These are phyloP conservation scores for Salvia rosmarinus DNA, from an alignment of 257 asterid species.

Conservation along the genomic window DNA sequence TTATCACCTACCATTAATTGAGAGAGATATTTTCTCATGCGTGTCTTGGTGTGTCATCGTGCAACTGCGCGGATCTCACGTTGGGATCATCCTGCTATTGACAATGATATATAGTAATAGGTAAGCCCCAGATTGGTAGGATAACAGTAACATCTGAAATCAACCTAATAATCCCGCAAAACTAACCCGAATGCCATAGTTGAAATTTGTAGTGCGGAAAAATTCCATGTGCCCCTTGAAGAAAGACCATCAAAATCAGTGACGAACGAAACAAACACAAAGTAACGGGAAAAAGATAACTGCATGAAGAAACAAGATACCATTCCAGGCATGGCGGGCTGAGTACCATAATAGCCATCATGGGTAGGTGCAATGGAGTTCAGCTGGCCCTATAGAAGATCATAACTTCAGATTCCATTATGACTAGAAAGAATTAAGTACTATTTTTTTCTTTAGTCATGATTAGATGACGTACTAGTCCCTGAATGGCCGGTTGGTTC, in stretches of 20 bases:
- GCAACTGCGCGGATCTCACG: conserved; percentile 81
- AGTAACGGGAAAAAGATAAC: not conserved
- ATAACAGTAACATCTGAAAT: conserved; percentile 7
- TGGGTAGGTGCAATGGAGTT: conserved; percentile 87
- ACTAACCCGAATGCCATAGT: conserved; percentile 89
- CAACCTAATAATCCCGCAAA: conserved; percentile 23
- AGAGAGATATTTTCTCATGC: conserved; percentile 45
- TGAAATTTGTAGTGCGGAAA: conserved; percentile 71
- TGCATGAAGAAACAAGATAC: conserved; percentile 45
- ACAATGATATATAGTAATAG: conserved; percentile 1
- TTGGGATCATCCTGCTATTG: conserved; percentile 75
- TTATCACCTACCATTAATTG: conserved; percentile 24
- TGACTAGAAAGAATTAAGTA: conserved; percentile 15
- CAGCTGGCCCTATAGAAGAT: conserved; percentile 76
- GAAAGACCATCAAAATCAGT: conserved; percentile 31
- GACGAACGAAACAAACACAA: not conserved
- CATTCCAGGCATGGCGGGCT: conserved; percentile 81
- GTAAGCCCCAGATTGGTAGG: conserved; percentile 4
- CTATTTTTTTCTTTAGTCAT: conserved; percentile 12
- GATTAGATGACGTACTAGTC: conserved; percentile 68
- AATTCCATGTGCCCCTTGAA: conserved; percentile 95
- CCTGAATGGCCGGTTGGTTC: conserved; percentile 80
- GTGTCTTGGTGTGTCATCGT: conserved; percentile 79
- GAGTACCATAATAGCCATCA: conserved; percentile 76
- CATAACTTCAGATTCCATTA: conserved; percentile 26